Percentiles rank a stretch among this genome's conserved stretches.
These are phyloP conservation scores for Acacia melanoxylon DNA, from an alignment of 306 rosid genomes.

Conservation along the genomic window DNA sequence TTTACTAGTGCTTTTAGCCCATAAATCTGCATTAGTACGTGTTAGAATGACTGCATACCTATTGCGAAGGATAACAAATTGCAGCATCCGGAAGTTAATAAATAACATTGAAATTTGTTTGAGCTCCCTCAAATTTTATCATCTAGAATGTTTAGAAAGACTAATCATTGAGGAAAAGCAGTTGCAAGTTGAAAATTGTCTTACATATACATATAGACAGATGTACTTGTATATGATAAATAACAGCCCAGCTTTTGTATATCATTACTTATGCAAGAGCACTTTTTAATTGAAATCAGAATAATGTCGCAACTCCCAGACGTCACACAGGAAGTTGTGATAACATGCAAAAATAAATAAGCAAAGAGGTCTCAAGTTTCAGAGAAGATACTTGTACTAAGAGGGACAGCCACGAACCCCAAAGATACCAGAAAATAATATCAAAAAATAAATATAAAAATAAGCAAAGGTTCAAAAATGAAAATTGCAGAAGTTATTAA, in stretches of 20 bases:
- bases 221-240: background rate
- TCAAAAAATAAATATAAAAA: too few species aligned
- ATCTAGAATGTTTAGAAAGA: background rate
- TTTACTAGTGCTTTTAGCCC: constrained; percentile 83
- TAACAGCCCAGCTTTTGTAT: background rate
- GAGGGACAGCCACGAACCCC: too few species aligned
- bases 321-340: background rate
- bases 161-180: background rate
- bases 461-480: background rate
- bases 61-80: constrained; percentile 5
- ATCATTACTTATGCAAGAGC: background rate
- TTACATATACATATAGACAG: background rate
- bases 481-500: background rate
- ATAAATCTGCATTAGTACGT: constrained; percentile 63
- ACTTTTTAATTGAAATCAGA: background rate
- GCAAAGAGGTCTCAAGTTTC: background rate
- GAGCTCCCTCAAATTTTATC: background rate
- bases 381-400: too few species aligned
- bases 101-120: background rate
- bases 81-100: constrained; percentile 1
- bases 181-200: background rate
- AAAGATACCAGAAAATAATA: too few species aligned
- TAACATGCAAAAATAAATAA: background rate
- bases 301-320: background rate
- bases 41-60: constrained; percentile 19